A percentile compares a stretch with the other conserved stretches of the same genome.
Conservation (phyloP, 352 stramenopile species). For the Phytophthora syringae region DNA sequence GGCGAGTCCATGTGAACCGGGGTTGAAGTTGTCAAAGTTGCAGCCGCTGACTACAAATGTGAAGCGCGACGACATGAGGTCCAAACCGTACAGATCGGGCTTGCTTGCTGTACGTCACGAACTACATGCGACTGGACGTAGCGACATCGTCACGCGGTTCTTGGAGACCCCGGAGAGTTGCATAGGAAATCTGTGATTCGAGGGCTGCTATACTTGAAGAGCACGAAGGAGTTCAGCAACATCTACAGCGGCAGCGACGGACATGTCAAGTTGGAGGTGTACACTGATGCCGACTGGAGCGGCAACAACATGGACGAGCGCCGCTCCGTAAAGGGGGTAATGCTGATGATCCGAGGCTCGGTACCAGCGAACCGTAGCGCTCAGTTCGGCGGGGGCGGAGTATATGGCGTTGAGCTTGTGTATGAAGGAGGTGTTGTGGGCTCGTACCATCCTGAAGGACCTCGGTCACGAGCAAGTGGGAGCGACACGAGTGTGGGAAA, state of each 20-base stretch:
- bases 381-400: conserved; percentile 13
- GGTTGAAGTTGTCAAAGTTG: conserved; percentile 5
- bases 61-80: background rate
- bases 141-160: conserved; percentile 7
- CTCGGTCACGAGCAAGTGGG: background rate
- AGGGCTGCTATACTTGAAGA: conserved; percentile 2
- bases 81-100: conserved; percentile 11
- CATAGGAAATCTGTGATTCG: background rate
- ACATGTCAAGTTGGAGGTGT: background rate
- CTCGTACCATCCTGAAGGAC: conserved; percentile 9
- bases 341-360: conserved; percentile 6
- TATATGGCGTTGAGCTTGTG: conserved; percentile 19
- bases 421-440: conserved; percentile 3
- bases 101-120: conserved; percentile 21
- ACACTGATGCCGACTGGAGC: background rate
- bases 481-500: conserved; percentile 5
- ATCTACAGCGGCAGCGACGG: background rate
- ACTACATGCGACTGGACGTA: conserved; percentile 4
- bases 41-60: conserved; percentile 1
- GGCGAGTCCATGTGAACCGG: conserved; percentile 9
- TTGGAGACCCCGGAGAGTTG: background rate
- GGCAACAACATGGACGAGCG: conserved; percentile 2
- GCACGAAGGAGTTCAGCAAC: conserved; percentile 1
- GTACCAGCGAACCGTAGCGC: conserved; percentile 8
- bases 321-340: background rate